A percentile compares a stretch with the other conserved stretches of the same genome.
These are phyloP conservation scores for Bonnemaisonia californica DNA, from an alignment of 31 red algal species.

Conservation along the genomic window DNA sequence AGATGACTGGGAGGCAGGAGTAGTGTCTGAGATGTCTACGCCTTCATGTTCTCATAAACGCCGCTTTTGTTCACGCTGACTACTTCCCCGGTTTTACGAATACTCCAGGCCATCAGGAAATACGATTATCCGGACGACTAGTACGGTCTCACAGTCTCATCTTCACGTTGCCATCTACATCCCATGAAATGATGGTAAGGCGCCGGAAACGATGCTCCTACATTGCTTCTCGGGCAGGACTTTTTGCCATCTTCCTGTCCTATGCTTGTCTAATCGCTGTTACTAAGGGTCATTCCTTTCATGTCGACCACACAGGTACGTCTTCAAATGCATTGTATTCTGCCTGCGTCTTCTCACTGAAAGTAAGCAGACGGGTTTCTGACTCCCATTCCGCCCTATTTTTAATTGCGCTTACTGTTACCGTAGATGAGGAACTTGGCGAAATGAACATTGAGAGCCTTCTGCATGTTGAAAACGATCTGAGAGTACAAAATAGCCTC, in stretches of 20 bases:
- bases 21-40: no score
- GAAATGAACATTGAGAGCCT: slow-evolving; percentile 53
- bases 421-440: slow-evolving; percentile 48
- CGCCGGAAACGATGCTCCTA: background rate
- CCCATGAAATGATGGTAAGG: background rate
- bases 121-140: no score
- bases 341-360: background rate
- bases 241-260: background rate
- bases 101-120: no score
- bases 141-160: no score
- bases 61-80: no score
- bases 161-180: no score
- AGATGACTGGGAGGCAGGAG: no score
- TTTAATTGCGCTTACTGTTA: background rate
- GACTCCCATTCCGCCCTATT: background rate
- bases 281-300: slow-evolving; percentile 36
- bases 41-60: no score
- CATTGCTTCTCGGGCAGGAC: background rate
- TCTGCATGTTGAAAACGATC: slow-evolving; percentile 52
- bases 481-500: slow-evolving; percentile 49
- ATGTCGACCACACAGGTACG: slow-evolving; percentile 76
- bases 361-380: background rate
- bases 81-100: no score
- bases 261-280: background rate
- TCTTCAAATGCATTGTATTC: background rate